A percentile compares a stretch with the other conserved stretches of the same genome.
Conservation (phyloP, 202 grass and related monocot genomes). For the Panicum virgatum region DNA sequence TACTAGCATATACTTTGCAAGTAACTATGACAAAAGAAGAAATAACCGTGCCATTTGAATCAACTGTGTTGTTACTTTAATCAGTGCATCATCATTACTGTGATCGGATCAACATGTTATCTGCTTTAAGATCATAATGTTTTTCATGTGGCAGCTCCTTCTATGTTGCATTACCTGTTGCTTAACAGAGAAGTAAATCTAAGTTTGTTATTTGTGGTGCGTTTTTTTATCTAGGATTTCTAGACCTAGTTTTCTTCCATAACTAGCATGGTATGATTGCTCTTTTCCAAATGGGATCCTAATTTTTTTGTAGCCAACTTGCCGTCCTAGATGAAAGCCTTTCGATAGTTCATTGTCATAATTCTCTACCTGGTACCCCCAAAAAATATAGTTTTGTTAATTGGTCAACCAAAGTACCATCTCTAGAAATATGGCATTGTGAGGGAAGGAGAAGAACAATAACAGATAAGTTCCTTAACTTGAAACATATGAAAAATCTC, state of each 20-base stretch:
- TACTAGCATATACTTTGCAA: conserved; percentile 32
- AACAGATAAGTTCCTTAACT: conserved; percentile 11
- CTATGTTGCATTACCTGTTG: conserved; percentile 35
- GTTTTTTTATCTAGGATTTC: conserved; percentile 39
- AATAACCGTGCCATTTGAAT: conserved; percentile 36
- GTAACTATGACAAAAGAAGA: conserved; percentile 38
- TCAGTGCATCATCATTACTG: conserved; percentile 39
- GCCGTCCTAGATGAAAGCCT: conserved; percentile 21
- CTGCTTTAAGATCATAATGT: conserved; percentile 31
- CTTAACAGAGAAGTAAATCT: conserved; percentile 47
- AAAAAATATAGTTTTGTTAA: not conserved
- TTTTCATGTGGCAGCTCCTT: conserved; percentile 7
- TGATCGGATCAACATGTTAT: conserved; percentile 36
- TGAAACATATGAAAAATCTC: not conserved
- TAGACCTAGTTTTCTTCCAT: not conserved
- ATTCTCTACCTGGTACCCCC: not conserved
- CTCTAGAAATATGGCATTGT: not conserved
- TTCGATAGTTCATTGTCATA: not conserved
- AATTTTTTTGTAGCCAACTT: conserved; percentile 34
- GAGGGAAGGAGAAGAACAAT: not conserved
- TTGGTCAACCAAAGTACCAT: not conserved
- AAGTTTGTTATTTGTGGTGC: not conserved
- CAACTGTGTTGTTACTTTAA: conserved; percentile 31
- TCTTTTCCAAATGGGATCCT: conserved; percentile 32
- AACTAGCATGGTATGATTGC: conserved; percentile 37